Base-by-base conservation (phyloP, 345 rosid species). In the Litchi chinensis region DNA sequence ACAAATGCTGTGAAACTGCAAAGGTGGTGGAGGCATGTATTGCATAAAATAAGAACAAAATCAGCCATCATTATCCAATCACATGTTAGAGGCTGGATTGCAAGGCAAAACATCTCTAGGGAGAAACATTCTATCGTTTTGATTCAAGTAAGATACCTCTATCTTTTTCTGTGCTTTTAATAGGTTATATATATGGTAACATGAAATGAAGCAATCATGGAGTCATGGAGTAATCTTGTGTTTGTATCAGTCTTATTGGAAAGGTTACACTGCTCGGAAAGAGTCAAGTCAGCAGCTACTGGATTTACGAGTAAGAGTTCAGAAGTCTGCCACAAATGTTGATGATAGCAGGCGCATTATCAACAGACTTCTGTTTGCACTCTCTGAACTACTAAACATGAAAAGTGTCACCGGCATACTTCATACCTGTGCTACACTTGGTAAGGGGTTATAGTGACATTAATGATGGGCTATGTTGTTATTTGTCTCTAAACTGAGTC, bases 331-430 rank as follows among this genome's bases (percentile, higher is more conserved):
- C 56, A 82, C 79, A 82, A 92, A 93, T 86, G 89, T 91, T 65
- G 96, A 95, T 82, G 98, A 93, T 83, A 88, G 84, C 70, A 90
- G 82, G 91, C 89, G 96, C 16, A 78, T 95, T 24, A 90, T 95
- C 68, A 93, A 93, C 87, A 90, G 86, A 82, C 99, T 95, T 80
- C 79, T 87, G 46, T 76, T 84, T 12, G 99, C 99, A 59, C 90
- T 93, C 70, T 90, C 90, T 4, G 98, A 93, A 80, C 86, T 95
- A 75, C 85, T 83, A 10, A 91, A 82, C 87, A 86, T 88, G 90
- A 92, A 88, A 84, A 95, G 94, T 56, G 85, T 92, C 83, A 88
- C 90, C 68, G 88, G 90, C 81, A 91, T 95, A 85, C 96, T 95
- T 79, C 96, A 92, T 82, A 90, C 80, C 50, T 90, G 98, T 79